Conservation (phyloP, 345 rosid species). For the Acer negundo region DNA sequence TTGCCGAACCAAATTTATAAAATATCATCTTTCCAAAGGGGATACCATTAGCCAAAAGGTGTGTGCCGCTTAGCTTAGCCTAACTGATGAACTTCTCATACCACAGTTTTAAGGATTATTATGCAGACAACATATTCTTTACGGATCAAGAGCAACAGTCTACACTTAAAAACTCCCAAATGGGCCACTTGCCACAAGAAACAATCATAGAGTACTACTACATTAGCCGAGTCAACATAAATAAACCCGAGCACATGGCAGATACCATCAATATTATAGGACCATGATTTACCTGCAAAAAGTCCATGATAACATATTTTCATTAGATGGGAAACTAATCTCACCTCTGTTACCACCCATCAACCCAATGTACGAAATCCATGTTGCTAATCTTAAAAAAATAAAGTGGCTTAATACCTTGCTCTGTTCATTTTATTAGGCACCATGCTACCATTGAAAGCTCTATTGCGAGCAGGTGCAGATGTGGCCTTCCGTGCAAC, state of each 20-base stretch:
- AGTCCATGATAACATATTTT: neutral
- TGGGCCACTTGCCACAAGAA: constrained; percentile 29
- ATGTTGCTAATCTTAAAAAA: neutral
- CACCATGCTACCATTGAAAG: constrained; percentile 44
- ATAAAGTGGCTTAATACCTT: constrained; percentile 48
- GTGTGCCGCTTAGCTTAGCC: constrained; percentile 9
- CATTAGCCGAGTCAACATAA: constrained; percentile 26
- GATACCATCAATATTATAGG: constrained; percentile 28
- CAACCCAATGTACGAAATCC: neutral
- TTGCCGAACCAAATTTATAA: constrained; percentile 8
- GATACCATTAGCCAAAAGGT: constrained; percentile 16
- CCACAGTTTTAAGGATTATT: constrained; percentile 7
- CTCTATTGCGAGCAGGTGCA: constrained; percentile 55
- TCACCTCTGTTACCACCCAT: neutral
- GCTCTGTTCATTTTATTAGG: constrained; percentile 41
- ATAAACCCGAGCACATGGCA: constrained; percentile 35
- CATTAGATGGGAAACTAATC: constrained; percentile 7
- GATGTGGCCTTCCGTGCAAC: constrained; percentile 56
- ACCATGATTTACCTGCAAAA: constrained; percentile 54
- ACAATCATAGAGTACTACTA: constrained; percentile 25
- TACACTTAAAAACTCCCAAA: constrained; percentile 18
- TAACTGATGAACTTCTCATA: constrained; percentile 17
- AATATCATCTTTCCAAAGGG: constrained; percentile 14
- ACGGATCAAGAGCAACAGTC: constrained; percentile 17
- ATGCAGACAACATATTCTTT: constrained; percentile 26